These are phyloP conservation scores for Neofusicoccum umdonicola DNA, from an alignment of 2,329 filamentous ascomycete species.

Conservation along the genomic window DNA sequence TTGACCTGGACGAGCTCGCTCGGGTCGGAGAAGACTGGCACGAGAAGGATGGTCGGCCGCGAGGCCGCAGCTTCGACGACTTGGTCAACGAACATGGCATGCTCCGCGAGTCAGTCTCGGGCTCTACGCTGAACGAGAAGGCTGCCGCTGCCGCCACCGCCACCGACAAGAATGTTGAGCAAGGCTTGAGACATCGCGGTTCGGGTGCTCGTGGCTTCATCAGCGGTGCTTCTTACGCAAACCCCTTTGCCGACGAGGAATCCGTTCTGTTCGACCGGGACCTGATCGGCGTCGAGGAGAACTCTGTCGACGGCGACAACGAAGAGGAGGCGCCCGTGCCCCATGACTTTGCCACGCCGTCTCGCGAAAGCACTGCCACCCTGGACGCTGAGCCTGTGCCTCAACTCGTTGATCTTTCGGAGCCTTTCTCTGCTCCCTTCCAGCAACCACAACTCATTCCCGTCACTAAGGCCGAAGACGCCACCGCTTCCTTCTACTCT, in stretches of 20 bases:
- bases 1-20: conserved; percentile 40
- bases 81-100: conserved; percentile 41
- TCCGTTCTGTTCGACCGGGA: conserved; percentile 44
- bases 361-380: conserved; percentile 33
- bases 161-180: conserved; percentile 19
- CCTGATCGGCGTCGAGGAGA: conserved; percentile 25
- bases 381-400: conserved; percentile 24
- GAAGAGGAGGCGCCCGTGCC: conserved; percentile 32
- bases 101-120: conserved; percentile 25
- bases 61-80: conserved; percentile 37
- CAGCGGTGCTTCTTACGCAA: conserved; percentile 40
- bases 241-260: conserved; percentile 48
- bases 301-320: conserved; percentile 21
- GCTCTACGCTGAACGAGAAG: conserved; percentile 19
- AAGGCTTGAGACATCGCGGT: conserved; percentile 21
- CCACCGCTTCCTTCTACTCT: conserved; percentile 34
- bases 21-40: conserved; percentile 27
- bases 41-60: conserved; percentile 20
- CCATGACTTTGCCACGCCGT: conserved; percentile 27
- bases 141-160: conserved; percentile 23
- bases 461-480: not conserved
- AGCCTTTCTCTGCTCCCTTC: conserved; percentile 20
- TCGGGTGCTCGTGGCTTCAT: conserved; percentile 30
- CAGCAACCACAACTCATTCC: conserved; percentile 24
- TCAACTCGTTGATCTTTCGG: conserved; percentile 34